Conservation (phyloP, 2,329 filamentous ascomycete genomes). For the Trichophyton mentagrophytes region DNA sequence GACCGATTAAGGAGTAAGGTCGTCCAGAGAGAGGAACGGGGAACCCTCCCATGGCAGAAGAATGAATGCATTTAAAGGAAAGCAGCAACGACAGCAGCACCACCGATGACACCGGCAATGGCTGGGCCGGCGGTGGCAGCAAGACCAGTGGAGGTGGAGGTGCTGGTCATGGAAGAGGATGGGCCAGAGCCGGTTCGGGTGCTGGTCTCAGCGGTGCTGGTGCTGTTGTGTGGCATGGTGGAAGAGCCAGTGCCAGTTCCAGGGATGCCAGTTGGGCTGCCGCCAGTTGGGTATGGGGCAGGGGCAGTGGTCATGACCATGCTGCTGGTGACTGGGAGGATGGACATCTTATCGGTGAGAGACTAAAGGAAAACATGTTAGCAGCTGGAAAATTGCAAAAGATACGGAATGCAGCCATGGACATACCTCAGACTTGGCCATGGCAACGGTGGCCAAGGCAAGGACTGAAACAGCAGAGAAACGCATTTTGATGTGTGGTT, state of each 20-base stretch:
- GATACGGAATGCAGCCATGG: not conserved
- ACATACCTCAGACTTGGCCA: constrained; percentile 8
- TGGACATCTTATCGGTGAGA: constrained; percentile 14
- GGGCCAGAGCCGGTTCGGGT: constrained; percentile 13
- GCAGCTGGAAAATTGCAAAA: not conserved
- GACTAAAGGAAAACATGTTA: constrained; percentile 8
- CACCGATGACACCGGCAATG: constrained; percentile 25
- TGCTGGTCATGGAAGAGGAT: not conserved
- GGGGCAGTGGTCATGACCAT: constrained; percentile 6
- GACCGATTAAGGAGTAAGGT: not conserved
- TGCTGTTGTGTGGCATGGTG: constrained; percentile 1
- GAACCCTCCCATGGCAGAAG: not conserved
- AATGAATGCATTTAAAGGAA: constrained; percentile 25
- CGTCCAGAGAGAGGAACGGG: not conserved
- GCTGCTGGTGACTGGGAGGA: constrained; percentile 4
- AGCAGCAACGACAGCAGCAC: constrained; percentile 32
- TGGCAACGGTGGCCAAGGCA: constrained; percentile 12
- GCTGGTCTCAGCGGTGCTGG: constrained; percentile 12
- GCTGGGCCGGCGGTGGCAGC: constrained; percentile 11
- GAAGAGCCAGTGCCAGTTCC: constrained; percentile 8
- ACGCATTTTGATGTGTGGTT: constrained; percentile 11
- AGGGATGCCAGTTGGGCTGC: not conserved
- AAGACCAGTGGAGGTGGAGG: constrained; percentile 5
- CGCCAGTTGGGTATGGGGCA: constrained; percentile 7
- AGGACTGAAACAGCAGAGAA: constrained; percentile 13